phyloP scores from a whole-genome alignment of 1,284 basidiomycete species.

The Athelia psychrophila region DNA sequence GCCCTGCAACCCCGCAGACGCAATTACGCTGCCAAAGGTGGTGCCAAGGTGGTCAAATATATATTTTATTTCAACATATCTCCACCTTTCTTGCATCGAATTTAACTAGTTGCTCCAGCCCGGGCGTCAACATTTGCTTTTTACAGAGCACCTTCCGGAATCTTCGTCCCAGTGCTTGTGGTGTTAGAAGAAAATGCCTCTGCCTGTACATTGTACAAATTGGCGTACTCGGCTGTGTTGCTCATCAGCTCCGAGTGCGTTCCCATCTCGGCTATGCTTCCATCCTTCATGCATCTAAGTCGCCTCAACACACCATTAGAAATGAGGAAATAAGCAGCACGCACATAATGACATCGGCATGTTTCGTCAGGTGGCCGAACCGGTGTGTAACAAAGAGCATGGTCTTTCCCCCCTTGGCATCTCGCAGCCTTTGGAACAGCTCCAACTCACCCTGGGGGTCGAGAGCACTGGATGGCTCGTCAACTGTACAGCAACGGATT shows the following conservation, averaged over 20 bases:
- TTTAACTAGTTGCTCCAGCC: too few relatives aligned
- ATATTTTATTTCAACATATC: too few relatives aligned
- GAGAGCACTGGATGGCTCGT: constrained; percentile 36
- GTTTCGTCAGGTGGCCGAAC: constrained; percentile 29
- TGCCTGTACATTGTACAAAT: constrained; percentile 54
- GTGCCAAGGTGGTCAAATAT: too few relatives aligned
- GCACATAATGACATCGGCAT: constrained; percentile 40
- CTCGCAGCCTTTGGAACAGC: constrained; percentile 27
- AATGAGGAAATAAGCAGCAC: constrained; percentile 8
- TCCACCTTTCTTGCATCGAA: too few relatives aligned
- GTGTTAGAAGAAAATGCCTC: too few relatives aligned
- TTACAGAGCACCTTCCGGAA: too few relatives aligned
- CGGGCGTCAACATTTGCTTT: too few relatives aligned
- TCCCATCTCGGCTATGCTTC: constrained; percentile 29
- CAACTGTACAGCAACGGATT: constrained; percentile 34
- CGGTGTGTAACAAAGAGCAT: constrained; percentile 38
- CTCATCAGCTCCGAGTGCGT: constrained; percentile 37
- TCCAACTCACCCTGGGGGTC: constrained; percentile 34
- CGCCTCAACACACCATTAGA: constrained; percentile 7
- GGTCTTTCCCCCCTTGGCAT: constrained; percentile 27
- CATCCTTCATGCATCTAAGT: constrained; percentile 33
- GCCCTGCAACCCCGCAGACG: too few relatives aligned
- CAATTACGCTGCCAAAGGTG: too few relatives aligned
- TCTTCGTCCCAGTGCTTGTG: too few relatives aligned
- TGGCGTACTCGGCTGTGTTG: constrained; percentile 48